A percentile compares a stretch with the other conserved stretches of the same genome.
Conservation (phyloP, 192 early-diverging fungal species). For the Nowakowskiella sp. region DNA sequence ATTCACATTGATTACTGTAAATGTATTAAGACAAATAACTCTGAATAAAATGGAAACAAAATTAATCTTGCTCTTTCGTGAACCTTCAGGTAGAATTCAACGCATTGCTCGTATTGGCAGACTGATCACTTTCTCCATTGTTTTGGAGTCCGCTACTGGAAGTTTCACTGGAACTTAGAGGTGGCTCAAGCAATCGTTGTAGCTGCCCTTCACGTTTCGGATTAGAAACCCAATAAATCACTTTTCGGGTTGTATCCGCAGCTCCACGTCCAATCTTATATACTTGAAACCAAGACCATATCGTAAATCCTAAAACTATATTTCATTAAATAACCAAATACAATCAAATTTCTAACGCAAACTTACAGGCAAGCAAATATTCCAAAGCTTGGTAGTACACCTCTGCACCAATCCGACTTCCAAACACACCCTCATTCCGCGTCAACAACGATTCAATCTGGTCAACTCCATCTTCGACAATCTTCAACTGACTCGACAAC, state of each 20-base stretch:
- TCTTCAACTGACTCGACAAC: not conserved
- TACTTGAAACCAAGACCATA: constrained; percentile 2
- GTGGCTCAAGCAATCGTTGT: too few species aligned
- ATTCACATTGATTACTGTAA: too few species aligned
- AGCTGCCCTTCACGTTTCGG: too few species aligned
- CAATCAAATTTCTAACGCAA: not conserved
- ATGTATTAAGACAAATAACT: too few species aligned
- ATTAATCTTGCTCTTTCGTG: too few species aligned
- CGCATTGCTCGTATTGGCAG: too few species aligned
- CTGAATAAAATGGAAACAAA: too few species aligned
- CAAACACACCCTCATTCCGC: not conserved
- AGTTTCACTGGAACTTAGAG: too few species aligned
- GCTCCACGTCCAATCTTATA: not conserved
- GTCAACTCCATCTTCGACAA: not conserved
- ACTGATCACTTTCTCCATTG: too few species aligned
- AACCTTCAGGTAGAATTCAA: too few species aligned
- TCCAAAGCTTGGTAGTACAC: not conserved
- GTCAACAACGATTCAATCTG: not conserved
- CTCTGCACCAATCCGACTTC: not conserved
- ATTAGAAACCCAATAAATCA: not conserved
- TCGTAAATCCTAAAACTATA: not conserved
- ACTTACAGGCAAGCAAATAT: not conserved
- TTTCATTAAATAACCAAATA: not conserved
- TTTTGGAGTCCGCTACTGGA: too few species aligned
- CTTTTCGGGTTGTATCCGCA: not conserved